Conservation (phyloP, 495 filamentous ascomycete genomes). For the Penicillium lividum region DNA sequence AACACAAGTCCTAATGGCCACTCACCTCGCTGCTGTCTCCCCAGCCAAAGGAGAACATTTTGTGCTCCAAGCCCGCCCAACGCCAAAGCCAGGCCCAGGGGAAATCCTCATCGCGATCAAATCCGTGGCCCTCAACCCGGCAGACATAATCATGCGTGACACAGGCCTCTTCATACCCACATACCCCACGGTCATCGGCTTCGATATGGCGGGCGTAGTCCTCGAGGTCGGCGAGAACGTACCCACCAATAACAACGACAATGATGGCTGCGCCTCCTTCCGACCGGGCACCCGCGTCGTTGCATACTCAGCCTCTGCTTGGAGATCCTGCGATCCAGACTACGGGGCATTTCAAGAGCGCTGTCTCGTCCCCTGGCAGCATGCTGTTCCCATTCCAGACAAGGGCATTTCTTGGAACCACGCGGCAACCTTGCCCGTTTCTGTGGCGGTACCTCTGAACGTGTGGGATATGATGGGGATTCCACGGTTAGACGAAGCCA, state of each 20-base stretch:
- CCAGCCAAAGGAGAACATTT: conserved; percentile 35
- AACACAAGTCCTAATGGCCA: conserved; percentile 29
- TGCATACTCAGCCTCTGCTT: conserved; percentile 43
- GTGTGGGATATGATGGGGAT: conserved; percentile 38
- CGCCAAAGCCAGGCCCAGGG: conserved; percentile 44
- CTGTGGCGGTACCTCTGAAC: conserved; percentile 33
- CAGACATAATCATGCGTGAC: conserved; percentile 42
- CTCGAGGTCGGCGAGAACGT: conserved; percentile 44
- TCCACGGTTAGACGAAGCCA: conserved; percentile 19
- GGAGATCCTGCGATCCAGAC: conserved; percentile 37
- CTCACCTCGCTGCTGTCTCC: conserved; percentile 45
- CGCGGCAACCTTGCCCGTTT: conserved; percentile 46
- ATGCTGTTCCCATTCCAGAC: conserved; percentile 38
- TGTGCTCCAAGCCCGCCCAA: conserved; percentile 34
- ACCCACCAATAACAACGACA: conserved; percentile 24
- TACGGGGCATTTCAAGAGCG: conserved; percentile 50
- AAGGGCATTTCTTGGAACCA: conserved; percentile 42
- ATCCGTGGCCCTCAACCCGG: conserved; percentile 52
- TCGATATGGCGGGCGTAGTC: conserved; percentile 49
- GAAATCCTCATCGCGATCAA: conserved; percentile 53
- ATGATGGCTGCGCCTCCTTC: conserved; percentile 13
- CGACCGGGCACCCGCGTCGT: conserved; percentile 45
- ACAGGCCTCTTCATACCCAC: conserved; percentile 39
- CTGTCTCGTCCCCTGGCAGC: conserved; percentile 40
- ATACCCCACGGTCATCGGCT: conserved; percentile 49